phyloP scores from a whole-genome alignment of 83 land plant genomes.

The Diphasiastrum complanatum region DNA sequence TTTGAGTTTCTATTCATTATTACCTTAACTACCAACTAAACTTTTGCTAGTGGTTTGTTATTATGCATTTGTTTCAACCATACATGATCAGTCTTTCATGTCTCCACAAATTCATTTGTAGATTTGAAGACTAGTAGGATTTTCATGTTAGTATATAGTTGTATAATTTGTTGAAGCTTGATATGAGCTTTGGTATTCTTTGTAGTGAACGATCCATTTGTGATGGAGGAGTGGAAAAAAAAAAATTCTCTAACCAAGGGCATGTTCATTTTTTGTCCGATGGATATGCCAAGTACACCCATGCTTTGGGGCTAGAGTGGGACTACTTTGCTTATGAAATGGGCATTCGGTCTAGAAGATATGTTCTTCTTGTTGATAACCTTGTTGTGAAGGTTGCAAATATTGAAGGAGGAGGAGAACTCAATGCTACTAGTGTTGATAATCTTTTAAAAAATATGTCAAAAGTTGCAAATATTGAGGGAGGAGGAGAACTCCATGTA shows the following conservation, averaged over 20 bases:
- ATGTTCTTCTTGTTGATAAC: constrained; percentile 23
- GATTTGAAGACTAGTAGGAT: no score
- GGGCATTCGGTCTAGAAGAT: constrained; percentile 49
- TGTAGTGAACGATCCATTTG: constrained; percentile 89
- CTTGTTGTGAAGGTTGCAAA: constrained; percentile 31
- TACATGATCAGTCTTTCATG: no score
- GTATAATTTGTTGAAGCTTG: no score
- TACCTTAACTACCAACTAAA: no score
- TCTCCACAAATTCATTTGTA: no score
- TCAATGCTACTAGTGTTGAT: constrained; percentile 22
- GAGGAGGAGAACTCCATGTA: no score
- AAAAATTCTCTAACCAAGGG: constrained; percentile 69
- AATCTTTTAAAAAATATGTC: constrained; percentile 13
- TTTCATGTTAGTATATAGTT: no score
- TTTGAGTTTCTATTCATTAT: no score
- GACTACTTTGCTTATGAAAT: constrained; percentile 72
- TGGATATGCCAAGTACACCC: constrained; percentile 69
- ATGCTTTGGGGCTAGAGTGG: constrained; percentile 75
- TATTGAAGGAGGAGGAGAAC: constrained; percentile 31
- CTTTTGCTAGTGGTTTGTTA: no score
- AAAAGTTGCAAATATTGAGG: no score
- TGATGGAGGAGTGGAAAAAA: constrained; percentile 86
- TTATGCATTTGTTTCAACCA: no score
- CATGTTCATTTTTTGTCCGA: constrained; percentile 69
- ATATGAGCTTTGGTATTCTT: no score